Conservation (phyloP, 2,329 filamentous ascomycete genomes). For the Aspergillus novoparasiticus region DNA sequence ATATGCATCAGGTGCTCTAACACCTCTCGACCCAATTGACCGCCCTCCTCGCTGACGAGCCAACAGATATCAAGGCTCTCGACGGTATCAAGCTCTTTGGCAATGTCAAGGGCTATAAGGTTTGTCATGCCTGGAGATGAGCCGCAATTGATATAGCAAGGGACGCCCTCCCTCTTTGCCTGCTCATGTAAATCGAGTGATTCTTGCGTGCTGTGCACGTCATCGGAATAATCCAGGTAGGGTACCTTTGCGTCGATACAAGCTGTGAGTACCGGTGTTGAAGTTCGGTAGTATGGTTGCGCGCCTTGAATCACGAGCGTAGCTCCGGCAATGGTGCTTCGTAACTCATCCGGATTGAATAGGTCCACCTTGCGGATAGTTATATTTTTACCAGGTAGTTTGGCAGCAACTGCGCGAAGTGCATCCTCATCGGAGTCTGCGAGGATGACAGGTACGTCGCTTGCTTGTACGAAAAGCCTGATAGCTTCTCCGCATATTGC, state of each 20-base stretch:
- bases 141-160: background rate
- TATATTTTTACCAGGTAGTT: background rate
- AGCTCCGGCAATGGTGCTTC: background rate
- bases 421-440: background rate
- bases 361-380: background rate
- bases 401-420: background rate
- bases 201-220: background rate
- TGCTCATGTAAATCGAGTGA: background rate
- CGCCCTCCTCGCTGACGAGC: background rate
- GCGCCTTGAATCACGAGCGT: background rate
- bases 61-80: background rate
- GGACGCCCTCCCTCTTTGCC: background rate
- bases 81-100: background rate
- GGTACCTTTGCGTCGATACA: background rate
- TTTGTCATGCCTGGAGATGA: background rate
- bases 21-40: background rate
- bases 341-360: background rate
- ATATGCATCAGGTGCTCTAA: constrained; percentile 17
- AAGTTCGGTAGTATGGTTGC: background rate
- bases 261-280: background rate
- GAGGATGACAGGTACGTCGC: background rate
- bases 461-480: background rate
- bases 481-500: background rate
- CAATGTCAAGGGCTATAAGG: background rate
- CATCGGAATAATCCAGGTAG: background rate